Conservation (phyloP, 495 filamentous ascomycete genomes). For the Durotheca rogersii region DNA sequence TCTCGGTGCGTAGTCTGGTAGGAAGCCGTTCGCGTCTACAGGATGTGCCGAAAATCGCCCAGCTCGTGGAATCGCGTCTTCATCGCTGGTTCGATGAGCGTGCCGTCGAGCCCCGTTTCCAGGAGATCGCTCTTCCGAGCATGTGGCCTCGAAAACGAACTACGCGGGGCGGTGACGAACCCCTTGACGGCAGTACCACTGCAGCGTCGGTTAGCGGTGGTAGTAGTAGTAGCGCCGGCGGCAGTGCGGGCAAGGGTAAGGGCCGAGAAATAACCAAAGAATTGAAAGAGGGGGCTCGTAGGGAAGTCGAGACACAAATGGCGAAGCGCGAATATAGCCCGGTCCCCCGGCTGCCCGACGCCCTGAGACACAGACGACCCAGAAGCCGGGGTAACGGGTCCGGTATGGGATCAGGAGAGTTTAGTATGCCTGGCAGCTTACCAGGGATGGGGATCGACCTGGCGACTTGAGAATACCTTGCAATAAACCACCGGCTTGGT, state of each 20-base stretch:
- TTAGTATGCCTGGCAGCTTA: constrained; percentile 27
- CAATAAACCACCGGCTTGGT: no score
- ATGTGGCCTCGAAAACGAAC: constrained; percentile 91
- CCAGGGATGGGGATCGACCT: constrained; percentile 32
- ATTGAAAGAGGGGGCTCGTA: constrained; percentile 48
- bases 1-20: constrained; percentile 87
- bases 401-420: constrained; percentile 16
- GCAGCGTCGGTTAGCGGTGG: constrained; percentile 5
- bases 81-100: constrained; percentile 98
- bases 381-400: constrained; percentile 32
- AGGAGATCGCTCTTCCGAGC: constrained; percentile 90
- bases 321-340: no score
- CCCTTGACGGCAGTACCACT: constrained; percentile 36
- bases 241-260: constrained; percentile 46
- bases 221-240: neutral
- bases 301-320: constrained; percentile 48
- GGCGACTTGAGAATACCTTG: constrained; percentile 17
- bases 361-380: constrained; percentile 39
- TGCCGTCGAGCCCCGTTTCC: constrained; percentile 91
- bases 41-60: constrained; percentile 96
- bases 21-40: constrained; percentile 86
- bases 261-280: constrained; percentile 52
- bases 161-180: constrained; percentile 64
- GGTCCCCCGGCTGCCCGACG: constrained; percentile 25
- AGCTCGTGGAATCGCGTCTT: constrained; percentile 85